Percentiles rank a stretch among this genome's conserved stretches.
Conservation (phyloP, 1,284 basidiomycete genomes). For the Pterula multifida region DNA sequence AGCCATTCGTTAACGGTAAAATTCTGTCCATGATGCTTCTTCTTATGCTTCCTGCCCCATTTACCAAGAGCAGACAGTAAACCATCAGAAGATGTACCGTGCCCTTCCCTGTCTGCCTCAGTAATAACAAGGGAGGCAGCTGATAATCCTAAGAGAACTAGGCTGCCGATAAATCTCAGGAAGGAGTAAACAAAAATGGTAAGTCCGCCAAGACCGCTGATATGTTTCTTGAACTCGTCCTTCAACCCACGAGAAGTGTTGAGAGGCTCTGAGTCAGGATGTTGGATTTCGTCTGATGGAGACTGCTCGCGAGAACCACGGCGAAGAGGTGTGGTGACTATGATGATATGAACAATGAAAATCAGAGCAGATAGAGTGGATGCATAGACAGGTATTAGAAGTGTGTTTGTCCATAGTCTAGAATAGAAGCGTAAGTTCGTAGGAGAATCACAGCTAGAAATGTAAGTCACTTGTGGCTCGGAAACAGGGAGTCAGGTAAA, state of each 20-base stretch:
- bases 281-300: slow-evolving; percentile 5
- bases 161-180: slow-evolving; percentile 22
- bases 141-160: slow-evolving; percentile 24
- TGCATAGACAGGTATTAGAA: slow-evolving; percentile 19
- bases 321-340: not conserved
- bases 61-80: slow-evolving; percentile 3
- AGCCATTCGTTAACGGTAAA: slow-evolving; percentile 17
- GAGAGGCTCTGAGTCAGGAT: slow-evolving; percentile 6
- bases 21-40: slow-evolving; percentile 11
- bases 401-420: slow-evolving; percentile 13
- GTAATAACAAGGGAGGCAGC: slow-evolving; percentile 19
- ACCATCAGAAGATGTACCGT: not conserved
- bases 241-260: slow-evolving; percentile 11
- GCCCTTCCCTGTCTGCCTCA: slow-evolving; percentile 7
- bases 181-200: slow-evolving; percentile 23
- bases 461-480: not conserved
- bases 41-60: slow-evolving; percentile 16
- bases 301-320: slow-evolving; percentile 11
- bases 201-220: slow-evolving; percentile 17
- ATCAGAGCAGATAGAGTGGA: slow-evolving; percentile 16
- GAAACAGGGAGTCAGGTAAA: not conserved
- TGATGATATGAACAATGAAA: slow-evolving; percentile 15
- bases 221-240: slow-evolving; percentile 16
- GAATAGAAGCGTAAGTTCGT: not conserved
- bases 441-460: slow-evolving; percentile 1